These are phyloP conservation scores for Clonostachys byssicola DNA, from an alignment of 2,329 filamentous ascomycete genomes.

Conservation along the genomic window DNA sequence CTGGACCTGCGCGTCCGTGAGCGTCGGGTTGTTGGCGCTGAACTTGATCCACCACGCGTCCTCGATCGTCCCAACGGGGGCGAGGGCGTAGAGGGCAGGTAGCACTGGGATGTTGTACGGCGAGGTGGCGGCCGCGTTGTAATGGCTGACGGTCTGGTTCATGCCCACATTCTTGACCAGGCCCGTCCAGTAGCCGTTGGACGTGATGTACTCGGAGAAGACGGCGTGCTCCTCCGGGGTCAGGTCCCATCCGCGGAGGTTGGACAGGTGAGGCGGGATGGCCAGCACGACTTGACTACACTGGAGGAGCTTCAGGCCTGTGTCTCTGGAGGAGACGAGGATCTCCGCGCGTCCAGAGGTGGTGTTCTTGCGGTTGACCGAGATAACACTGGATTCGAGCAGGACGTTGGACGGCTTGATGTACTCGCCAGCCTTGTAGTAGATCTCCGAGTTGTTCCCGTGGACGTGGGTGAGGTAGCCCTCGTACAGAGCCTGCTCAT, in stretches of 20 bases:
- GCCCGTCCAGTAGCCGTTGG: constrained; percentile 16
- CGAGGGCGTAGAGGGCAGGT: too few relatives aligned
- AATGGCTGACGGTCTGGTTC: constrained; percentile 3
- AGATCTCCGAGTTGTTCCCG: constrained; percentile 14
- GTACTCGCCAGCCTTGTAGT: constrained; percentile 10
- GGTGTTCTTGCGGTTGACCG: constrained; percentile 9
- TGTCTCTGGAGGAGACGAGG: constrained; percentile 4
- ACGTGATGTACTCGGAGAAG: constrained; percentile 18
- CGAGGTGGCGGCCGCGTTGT: too few relatives aligned
- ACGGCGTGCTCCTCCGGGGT: constrained; percentile 13
- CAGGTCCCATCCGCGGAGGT: constrained; percentile 18
- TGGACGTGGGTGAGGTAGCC: constrained; percentile 13
- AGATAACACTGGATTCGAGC: constrained; percentile 11
- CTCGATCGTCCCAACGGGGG: too few relatives aligned
- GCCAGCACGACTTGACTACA: constrained; percentile 17
- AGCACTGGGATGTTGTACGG: too few relatives aligned
- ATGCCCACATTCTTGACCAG: constrained; percentile 11
- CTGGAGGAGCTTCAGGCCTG: constrained; percentile 1
- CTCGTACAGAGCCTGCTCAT: too few relatives aligned
- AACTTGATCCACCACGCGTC: too few relatives aligned
- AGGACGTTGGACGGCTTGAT: constrained; percentile 14
- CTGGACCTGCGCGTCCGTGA: too few relatives aligned
- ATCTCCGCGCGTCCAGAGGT: constrained; percentile 9
- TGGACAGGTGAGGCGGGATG: constrained; percentile 16
- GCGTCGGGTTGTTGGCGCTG: too few relatives aligned